Evolutionary conservation across 2,329 filamentous ascomycete genomes (phyloP).

Genomic region (Phialocephala sp.): DNA sequence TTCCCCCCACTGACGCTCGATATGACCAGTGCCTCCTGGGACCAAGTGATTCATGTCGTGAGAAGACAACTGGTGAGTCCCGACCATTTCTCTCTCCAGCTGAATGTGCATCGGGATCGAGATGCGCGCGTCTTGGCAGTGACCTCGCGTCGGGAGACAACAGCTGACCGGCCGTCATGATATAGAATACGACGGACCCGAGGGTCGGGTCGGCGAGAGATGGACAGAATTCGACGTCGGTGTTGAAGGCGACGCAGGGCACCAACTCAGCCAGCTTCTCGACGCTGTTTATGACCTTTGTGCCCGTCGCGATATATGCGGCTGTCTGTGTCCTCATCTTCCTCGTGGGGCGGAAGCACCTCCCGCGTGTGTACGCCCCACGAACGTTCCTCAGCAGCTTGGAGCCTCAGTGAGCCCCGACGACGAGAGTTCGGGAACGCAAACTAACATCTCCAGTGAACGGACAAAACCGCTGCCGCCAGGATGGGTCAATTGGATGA

Average conservation of each 20-base stretch:
- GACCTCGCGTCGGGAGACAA: neutral
- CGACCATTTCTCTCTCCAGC: neutral
- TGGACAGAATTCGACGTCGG: constrained; percentile 44
- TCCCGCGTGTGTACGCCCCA: constrained; percentile 60
- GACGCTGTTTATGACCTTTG: constrained; percentile 55
- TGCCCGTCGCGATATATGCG: constrained; percentile 57
- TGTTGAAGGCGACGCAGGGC: constrained; percentile 45
- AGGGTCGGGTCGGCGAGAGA: constrained; percentile 52
- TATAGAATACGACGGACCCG: constrained; percentile 43
- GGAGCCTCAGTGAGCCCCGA: constrained; percentile 50
- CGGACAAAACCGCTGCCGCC: constrained; percentile 38
- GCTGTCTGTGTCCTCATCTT: constrained; percentile 58
- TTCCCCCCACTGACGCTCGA: constrained; percentile 2
- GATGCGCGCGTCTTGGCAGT: constrained; percentile 1
- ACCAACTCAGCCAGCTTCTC: constrained; percentile 50
- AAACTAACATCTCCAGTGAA: constrained; percentile 39
- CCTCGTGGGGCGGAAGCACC: constrained; percentile 53
- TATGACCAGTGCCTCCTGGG: constrained; percentile 14
- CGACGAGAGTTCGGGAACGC: neutral
- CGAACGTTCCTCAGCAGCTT: constrained; percentile 57
- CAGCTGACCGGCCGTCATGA: constrained; percentile 5
- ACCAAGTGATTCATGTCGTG: constrained; percentile 12
- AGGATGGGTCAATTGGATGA: constrained; percentile 46
- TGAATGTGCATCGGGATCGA: neutral
- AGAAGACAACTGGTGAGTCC: constrained; percentile 18